phyloP scores from a whole-genome alignment of 208 protist genomes.

The Leishmania martiniquensis region DNA sequence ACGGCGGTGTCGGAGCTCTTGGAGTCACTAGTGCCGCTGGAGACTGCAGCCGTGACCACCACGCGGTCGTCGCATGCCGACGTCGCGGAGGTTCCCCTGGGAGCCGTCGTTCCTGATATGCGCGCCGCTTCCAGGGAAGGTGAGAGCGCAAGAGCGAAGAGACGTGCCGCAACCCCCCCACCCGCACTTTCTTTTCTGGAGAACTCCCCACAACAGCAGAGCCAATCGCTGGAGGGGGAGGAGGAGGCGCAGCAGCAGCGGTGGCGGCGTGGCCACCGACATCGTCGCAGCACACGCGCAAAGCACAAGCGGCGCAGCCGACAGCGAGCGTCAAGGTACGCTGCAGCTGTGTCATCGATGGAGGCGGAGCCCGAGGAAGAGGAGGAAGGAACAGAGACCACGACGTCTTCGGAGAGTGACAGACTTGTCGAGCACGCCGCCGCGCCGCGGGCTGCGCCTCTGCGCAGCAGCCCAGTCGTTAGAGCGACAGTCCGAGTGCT shows the following conservation, averaged over 20 bases:
- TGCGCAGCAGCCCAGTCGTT: neutral
- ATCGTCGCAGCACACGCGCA: too few relatives aligned
- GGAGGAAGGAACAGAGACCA: neutral
- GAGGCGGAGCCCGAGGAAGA: neutral
- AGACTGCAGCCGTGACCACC: neutral
- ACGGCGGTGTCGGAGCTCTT: neutral
- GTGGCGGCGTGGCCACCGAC: neutral
- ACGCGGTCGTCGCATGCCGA: neutral
- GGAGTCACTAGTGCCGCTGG: neutral
- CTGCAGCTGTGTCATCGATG: neutral
- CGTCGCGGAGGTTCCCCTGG: neutral
- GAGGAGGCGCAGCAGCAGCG: neutral
- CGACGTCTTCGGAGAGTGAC: neutral
- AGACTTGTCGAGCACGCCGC: neutral
- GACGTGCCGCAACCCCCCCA: neutral
- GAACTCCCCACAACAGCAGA: neutral
- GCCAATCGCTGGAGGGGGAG: neutral
- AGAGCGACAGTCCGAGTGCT: too few relatives aligned
- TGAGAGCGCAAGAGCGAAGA: neutral
- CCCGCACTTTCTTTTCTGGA: neutral
- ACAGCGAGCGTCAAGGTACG: neutral
- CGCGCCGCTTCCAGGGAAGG: neutral
- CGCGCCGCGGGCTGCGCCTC: neutral
- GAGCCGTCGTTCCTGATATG: neutral
- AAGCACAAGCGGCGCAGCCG: too few relatives aligned